Base-by-base conservation (phyloP, 2,329 filamentous ascomycete genomes). In the Bipolaris zeicola region DNA sequence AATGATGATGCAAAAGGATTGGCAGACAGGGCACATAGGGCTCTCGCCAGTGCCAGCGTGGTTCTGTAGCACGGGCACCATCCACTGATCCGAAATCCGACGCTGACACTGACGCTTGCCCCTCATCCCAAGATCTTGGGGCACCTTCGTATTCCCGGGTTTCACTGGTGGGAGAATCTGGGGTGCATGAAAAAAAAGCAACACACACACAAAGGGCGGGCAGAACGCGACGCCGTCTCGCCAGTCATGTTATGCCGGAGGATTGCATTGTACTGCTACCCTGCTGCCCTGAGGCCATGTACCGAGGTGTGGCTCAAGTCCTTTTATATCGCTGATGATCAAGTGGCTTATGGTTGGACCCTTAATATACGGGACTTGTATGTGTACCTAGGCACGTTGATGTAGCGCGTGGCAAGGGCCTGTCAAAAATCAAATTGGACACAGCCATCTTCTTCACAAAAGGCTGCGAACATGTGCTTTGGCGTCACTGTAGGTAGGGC, bases 1-100 rank as follows among this genome's bases (percentile, higher is more conserved):
- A 45, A 47, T n/a, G 52, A 48, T 37, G 36, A 48, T 39, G 36
- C 55, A 60, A 61, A 22, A 52, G 52, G 53, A 51, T 45, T 31
- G 28, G 28, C 28, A 13, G 45, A 45, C 53, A 57, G 49, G 57
- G 52, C 46, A 49, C 18, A 39, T 18, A 41, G 39, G 48, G 41
- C 45, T 47, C 45, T 47, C 34, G 28, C 28, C 28, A 31, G 28
- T 31, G 28, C 22, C n/a, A 39, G 20, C 42, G 34, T 47, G 28
- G 50, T 52, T 52, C 43, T 26, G 10, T 44, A 48, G 47, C 49
- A 55, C 37, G 55, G 50, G 47, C 33, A 31, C 39, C 48, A 47
- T 63, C 58, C 58, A 55, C 57, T 63, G 52, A 60, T 26, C 58
- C 58, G 62, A 62, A 43, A 60, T 26, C 60, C 58, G 56, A 62